Percentiles rank a stretch among this genome's conserved stretches.
phyloP scores from a whole-genome alignment of 371 early-diverging fungal genomes.

The Lichtheimia ramosa region DNA sequence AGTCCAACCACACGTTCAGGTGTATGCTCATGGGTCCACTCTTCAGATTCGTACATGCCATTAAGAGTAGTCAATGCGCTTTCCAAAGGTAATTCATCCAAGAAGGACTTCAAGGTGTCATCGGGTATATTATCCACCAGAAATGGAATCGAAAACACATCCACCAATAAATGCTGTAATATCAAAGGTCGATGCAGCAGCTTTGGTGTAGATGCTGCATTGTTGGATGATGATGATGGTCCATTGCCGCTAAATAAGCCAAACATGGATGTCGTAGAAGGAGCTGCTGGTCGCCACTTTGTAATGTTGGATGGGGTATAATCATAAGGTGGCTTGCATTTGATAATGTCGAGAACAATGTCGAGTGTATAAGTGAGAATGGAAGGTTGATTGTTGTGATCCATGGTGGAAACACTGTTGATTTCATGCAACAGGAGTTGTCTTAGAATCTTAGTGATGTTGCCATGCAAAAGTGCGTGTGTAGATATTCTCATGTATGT shows the following conservation, averaged over 20 bases:
- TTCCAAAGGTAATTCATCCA: constrained; percentile 6
- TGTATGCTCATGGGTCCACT: background rate
- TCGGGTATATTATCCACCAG: constrained; percentile 1
- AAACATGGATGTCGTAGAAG: background rate
- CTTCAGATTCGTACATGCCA: constrained; percentile 8
- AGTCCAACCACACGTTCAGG: constrained; percentile 21
- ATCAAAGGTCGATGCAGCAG: background rate
- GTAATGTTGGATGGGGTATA: constrained; percentile 1
- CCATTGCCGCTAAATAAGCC: constrained; percentile 5
- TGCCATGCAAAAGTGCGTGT: background rate
- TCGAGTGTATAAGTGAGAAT: background rate
- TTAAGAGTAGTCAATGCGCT: constrained; percentile 12
- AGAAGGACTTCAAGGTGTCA: background rate
- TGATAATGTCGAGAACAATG: constrained; percentile 2
- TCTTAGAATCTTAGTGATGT: background rate
- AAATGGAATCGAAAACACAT: constrained; percentile 3
- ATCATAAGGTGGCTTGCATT: constrained; percentile 11
- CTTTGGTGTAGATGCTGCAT: background rate
- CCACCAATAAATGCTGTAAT: background rate
- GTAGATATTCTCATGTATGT: constrained; percentile 3
- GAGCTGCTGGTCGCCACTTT: background rate
- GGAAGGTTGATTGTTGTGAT: background rate
- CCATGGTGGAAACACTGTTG: background rate
- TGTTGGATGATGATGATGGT: background rate
- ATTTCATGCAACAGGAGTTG: background rate